Evolutionary conservation across 78 protist genomes (phyloP).

Genomic region (Creolimax fragrantissima): DNA sequence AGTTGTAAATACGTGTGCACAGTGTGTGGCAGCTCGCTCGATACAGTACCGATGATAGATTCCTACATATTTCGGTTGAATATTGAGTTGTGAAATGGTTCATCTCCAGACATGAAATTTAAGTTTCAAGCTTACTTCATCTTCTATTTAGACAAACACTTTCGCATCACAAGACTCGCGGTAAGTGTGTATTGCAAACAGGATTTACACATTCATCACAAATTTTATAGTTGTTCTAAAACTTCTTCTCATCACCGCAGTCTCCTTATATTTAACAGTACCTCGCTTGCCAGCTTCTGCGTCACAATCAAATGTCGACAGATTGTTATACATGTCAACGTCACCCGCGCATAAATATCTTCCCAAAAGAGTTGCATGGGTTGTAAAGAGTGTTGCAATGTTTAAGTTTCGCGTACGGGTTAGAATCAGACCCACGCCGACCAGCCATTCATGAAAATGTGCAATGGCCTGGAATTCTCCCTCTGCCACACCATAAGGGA

Average conservation of each 20-base stretch:
- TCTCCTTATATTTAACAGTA: too few relatives aligned
- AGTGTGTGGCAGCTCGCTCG: conserved; percentile 52
- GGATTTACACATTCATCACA: too few relatives aligned
- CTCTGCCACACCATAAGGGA: neutral
- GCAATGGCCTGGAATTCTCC: conserved; percentile 37
- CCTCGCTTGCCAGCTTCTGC: conserved; percentile 52
- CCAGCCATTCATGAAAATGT: conserved; percentile 80
- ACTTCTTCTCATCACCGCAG: too few relatives aligned
- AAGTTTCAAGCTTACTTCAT: too few relatives aligned
- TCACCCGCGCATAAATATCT: conserved; percentile 68
- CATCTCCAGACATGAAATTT: too few relatives aligned
- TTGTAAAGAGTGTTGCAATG: conserved; percentile 67
- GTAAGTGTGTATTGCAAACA: too few relatives aligned
- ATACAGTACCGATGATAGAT: conserved; percentile 69
- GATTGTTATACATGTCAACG: conserved; percentile 56
- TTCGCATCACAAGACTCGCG: too few relatives aligned
- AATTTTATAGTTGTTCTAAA: too few relatives aligned
- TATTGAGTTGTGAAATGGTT: too few relatives aligned
- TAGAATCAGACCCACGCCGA: conserved; percentile 60
- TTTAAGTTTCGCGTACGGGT: conserved; percentile 14
- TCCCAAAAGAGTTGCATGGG: conserved; percentile 79
- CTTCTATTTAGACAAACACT: too few relatives aligned
- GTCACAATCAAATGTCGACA: conserved; percentile 47
- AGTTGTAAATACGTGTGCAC: conserved; percentile 73
- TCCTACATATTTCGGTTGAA: conserved; percentile 15